Conservation (phyloP, 306 rosid genomes). For the Cucurbita pepo region DNA sequence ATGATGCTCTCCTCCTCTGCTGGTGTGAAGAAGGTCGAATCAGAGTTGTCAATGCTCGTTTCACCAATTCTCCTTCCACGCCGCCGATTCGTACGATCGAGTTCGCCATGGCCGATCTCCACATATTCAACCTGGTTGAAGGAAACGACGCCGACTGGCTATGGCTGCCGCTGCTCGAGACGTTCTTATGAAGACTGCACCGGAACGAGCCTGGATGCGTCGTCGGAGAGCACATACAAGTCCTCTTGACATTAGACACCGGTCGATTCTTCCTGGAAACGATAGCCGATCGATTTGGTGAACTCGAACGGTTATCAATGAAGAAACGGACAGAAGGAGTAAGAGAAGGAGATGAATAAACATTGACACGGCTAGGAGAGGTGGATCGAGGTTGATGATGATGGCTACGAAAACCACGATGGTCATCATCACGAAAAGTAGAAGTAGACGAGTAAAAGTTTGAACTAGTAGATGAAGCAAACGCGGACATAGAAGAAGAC, state of each 20-base stretch:
- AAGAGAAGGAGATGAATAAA: slow-evolving; percentile 18
- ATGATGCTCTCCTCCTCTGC: slow-evolving; percentile 50
- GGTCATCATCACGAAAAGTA: slow-evolving; percentile 19
- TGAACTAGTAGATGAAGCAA: slow-evolving; percentile 51
- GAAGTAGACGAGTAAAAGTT: slow-evolving; percentile 39
- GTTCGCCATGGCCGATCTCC: slow-evolving; percentile 92
- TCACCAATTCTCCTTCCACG: slow-evolving; percentile 93
- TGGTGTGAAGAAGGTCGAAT: slow-evolving; percentile 93
- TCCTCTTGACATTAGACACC: slow-evolving; percentile 36
- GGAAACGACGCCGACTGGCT: slow-evolving; percentile 27
- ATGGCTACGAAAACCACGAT: slow-evolving; percentile 11
- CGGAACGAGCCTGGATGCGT: slow-evolving; percentile 84
- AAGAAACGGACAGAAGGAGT: slow-evolving; percentile 60
- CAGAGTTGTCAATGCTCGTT: slow-evolving; percentile 63
- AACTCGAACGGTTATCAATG: slow-evolving; percentile 53
- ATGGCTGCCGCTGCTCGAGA: neutral
- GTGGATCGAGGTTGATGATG: slow-evolving; percentile 41
- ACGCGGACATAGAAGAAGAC: slow-evolving; percentile 37
- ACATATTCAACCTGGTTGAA: slow-evolving; percentile 56
- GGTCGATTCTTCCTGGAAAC: slow-evolving; percentile 40
- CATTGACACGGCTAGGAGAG: slow-evolving; percentile 84
- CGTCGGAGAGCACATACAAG: slow-evolving; percentile 94
- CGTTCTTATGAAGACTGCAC: slow-evolving; percentile 72
- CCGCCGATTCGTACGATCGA: slow-evolving; percentile 83
- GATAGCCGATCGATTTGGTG: slow-evolving; percentile 68